Evolutionary conservation across 2,329 filamentous ascomycete genomes (phyloP), one percentile per base, ranked within the genome.

Genomic region (Ceratocystis lukuohia): DNA sequence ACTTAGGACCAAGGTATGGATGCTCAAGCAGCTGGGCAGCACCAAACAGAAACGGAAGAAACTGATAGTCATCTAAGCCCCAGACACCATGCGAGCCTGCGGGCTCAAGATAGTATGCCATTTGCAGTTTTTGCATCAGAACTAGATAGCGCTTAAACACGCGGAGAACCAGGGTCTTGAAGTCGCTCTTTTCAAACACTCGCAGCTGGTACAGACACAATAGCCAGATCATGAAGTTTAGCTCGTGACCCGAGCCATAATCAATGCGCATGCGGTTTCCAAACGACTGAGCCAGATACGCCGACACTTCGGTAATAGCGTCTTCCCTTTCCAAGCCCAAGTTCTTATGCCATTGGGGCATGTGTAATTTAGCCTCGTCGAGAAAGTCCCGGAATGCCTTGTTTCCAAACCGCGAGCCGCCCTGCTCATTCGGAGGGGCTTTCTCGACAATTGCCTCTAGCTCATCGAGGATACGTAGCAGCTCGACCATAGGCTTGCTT

Each of bases 61-160:
- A 99, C 71, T 95, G 92, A 76, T 99, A 96, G 75, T 99, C 94
- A 72, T 99, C 94, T 1, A 99, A 79, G 20, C 94, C 94, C 94
- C 94, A 99, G 28, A 99, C 94, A 50, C 94, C 94, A 74, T 99
- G 94, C 0, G 93, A 96, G 15, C 94, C 94, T 0, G 94, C 94
- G 1, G 94, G 94, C 73, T 99, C 94, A 63, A 99, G 86, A 73
- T 99, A 99, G 77, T 99, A 99, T 2, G 91, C 90, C 69, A 85
- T 86, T 75, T 99, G 94, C 17, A 97, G 82, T 28, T 83, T 80
- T 65, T 92, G 90, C 91, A 97, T 96, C 66, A 97, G 80, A 62
- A 79, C 77, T 59, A 99, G 84, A 74, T 99, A 99, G 64, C 85
- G 84, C 41, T 84, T 80, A 74, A 97, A 96, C 66, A 96, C 84